phyloP scores from a whole-genome alignment of 257 asterid genomes.

The Prunella vulgaris region DNA sequence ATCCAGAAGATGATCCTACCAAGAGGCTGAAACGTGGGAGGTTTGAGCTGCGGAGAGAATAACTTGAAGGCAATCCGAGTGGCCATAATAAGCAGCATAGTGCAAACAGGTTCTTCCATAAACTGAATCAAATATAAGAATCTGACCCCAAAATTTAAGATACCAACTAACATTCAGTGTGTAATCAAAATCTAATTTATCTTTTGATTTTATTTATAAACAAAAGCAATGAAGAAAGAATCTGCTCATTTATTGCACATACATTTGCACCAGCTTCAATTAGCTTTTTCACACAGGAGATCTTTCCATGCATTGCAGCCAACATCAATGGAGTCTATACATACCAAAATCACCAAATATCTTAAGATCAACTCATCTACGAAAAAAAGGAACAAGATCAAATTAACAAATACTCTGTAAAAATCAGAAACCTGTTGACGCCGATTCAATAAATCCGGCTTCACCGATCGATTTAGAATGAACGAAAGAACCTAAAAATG shows the following conservation, averaged over 20 bases:
- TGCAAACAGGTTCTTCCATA: slow-evolving; percentile 92
- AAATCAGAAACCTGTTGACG: slow-evolving; percentile 57
- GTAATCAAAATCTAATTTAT: neutral
- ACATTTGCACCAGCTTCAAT: slow-evolving; percentile 94
- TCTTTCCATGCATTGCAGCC: slow-evolving; percentile 97
- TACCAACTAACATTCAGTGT: neutral
- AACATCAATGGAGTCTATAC: slow-evolving; percentile 90
- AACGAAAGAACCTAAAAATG: slow-evolving; percentile 56
- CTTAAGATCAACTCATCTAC: neutral
- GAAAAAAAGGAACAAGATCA: slow-evolving; percentile 1
- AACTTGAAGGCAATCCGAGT: slow-evolving; percentile 62
- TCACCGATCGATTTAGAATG: slow-evolving; percentile 60
- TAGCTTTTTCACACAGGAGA: slow-evolving; percentile 69
- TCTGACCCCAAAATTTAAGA: slow-evolving; percentile 38
- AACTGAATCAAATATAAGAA: slow-evolving; percentile 75
- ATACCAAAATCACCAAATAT: slow-evolving; percentile 22
- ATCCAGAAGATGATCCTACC: slow-evolving; percentile 38
- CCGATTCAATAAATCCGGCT: slow-evolving; percentile 77
- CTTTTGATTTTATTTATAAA: neutral
- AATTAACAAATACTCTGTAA: neutral
- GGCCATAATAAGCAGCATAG: slow-evolving; percentile 91
- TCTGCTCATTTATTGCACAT: slow-evolving; percentile 25
- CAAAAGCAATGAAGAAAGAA: neutral
- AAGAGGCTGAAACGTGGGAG: slow-evolving; percentile 67
- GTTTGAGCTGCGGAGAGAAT: slow-evolving; percentile 73